Percentiles rank a stretch among this genome's conserved stretches.
Evolutionary conservation across 2,329 filamentous ascomycete species (phyloP).

Genomic region (Penicillium sp.): DNA sequence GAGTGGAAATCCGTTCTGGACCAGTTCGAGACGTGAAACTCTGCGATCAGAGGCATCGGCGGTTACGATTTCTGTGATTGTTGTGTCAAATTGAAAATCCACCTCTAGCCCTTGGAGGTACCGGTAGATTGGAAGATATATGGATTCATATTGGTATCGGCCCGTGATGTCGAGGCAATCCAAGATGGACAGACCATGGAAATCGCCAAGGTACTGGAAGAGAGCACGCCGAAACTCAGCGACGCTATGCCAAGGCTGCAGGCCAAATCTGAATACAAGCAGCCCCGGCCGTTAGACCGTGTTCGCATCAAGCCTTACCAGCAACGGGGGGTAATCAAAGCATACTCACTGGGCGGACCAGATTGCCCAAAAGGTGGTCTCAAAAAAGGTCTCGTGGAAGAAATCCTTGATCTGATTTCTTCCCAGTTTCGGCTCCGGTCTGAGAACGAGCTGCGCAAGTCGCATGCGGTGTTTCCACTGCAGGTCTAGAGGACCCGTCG

Average conservation of each 20-base stretch:
- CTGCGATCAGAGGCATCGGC: background rate
- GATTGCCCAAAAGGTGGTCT: conserved; percentile 13
- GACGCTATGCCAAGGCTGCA: conserved; percentile 16
- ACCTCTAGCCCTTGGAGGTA: conserved; percentile 8
- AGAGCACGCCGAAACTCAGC: conserved; percentile 14
- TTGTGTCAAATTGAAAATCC: conserved; percentile 11
- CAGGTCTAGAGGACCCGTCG: conserved; percentile 7
- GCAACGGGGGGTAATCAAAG: background rate
- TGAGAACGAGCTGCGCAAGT: conserved; percentile 8
- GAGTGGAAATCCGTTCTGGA: conserved; percentile 1
- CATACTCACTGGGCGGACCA: conserved; percentile 13
- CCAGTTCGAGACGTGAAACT: background rate
- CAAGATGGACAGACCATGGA: conserved; percentile 7
- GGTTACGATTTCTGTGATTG: conserved; percentile 6
- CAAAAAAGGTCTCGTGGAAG: conserved; percentile 9
- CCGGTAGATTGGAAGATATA: conserved; percentile 7
- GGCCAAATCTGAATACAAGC: conserved; percentile 8
- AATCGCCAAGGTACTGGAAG: conserved; percentile 7
- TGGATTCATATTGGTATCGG: conserved; percentile 12
- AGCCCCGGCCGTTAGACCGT: background rate
- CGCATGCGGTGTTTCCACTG: conserved; percentile 2
- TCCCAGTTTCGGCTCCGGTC: conserved; percentile 4
- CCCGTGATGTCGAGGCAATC: conserved; percentile 12
- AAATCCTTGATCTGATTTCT: conserved; percentile 10
- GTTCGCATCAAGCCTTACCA: background rate